Evolutionary conservation across 2,329 filamentous ascomycete genomes (phyloP).

Genomic region (Cladosporium sp.): DNA sequence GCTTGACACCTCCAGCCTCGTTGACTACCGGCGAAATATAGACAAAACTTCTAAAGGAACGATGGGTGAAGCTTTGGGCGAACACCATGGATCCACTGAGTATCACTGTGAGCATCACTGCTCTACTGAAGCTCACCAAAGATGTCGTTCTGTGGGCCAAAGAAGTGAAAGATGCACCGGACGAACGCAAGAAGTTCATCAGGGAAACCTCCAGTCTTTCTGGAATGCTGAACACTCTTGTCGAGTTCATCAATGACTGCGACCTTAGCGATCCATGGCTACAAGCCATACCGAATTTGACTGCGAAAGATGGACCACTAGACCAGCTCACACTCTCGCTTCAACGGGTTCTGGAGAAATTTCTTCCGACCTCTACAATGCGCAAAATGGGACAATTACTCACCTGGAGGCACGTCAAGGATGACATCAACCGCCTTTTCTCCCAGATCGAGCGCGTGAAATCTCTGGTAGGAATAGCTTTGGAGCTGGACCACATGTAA

Average conservation of each 20-base stretch:
- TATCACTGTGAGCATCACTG: not conserved
- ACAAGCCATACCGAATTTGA: not conserved
- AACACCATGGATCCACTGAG: not conserved
- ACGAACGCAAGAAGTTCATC: not conserved
- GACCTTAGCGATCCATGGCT: not conserved
- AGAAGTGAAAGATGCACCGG: not conserved
- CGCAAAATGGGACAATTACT: not conserved
- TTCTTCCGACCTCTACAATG: not conserved
- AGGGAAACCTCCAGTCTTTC: not conserved
- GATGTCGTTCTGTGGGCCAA: not conserved
- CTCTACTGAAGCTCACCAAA: not conserved
- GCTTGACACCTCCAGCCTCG: no score
- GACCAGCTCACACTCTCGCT: not conserved
- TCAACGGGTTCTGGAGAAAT: not conserved
- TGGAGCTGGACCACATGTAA: constrained; percentile 2
- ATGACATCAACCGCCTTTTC: not conserved
- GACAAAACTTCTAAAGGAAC: no score
- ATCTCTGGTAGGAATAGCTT: not conserved
- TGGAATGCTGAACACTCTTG: not conserved
- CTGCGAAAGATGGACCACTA: not conserved
- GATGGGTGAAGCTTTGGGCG: no score
- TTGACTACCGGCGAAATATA: no score
- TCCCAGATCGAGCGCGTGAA: constrained; percentile 4
- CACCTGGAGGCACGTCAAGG: not conserved
- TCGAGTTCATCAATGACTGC: not conserved